Percentiles rank a stretch among this genome's conserved stretches.
Conservation (phyloP, 352 stramenopile species). For the Vaucheria bursata region DNA sequence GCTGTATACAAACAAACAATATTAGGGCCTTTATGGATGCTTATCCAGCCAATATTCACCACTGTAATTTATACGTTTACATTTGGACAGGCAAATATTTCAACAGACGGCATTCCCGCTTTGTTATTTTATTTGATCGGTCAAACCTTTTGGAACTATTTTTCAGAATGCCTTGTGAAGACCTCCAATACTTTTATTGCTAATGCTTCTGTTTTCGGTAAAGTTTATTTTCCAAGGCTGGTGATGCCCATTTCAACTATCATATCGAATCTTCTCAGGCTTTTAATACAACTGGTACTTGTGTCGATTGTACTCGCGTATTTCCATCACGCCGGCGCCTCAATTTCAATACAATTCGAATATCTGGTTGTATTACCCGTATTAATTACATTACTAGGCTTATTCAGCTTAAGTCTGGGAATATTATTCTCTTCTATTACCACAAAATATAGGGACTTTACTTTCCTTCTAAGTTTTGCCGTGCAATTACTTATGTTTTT, state of each 20-base stretch:
- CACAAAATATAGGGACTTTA: no score
- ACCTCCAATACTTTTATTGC: neutral
- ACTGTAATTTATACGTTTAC: neutral
- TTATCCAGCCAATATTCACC: constrained; percentile 3
- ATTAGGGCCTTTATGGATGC: neutral
- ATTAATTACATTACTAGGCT: no score
- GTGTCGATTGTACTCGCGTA: neutral
- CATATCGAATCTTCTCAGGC: neutral
- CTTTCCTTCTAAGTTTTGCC: no score
- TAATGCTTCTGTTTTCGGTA: constrained; percentile 1
- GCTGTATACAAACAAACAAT: constrained; percentile 7
- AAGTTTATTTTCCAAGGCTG: constrained; percentile 13
- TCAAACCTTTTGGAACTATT: neutral
- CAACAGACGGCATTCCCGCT: neutral
- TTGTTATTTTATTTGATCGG: neutral
- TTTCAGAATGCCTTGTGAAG: neutral
- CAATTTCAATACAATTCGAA: no score
- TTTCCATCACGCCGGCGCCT: no score
- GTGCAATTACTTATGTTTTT: no score
- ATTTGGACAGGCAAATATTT: constrained; percentile 4
- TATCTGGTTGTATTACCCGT: no score
- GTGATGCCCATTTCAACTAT: neutral
- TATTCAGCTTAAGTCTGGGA: no score
- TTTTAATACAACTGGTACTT: neutral
- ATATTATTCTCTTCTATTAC: no score